phyloP scores from a whole-genome alignment of 768 basidiomycete genomes.

The Lentinula sp. region DNA sequence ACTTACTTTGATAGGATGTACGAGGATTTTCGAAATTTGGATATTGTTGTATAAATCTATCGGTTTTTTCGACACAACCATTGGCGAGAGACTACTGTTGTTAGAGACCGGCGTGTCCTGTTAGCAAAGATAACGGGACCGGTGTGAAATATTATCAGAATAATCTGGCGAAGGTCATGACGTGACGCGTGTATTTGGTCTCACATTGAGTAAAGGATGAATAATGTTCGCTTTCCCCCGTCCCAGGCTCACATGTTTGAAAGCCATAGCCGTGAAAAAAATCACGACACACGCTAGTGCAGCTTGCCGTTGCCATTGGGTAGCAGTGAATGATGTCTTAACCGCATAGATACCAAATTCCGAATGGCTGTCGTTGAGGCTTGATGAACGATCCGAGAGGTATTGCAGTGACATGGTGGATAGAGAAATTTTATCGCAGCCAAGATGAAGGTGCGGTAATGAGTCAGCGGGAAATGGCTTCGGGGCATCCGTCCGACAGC shows the following conservation, averaged over 20 bases:
- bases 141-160: not conserved
- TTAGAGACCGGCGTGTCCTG: not conserved
- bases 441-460: no score
- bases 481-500: no score
- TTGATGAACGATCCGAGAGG: not conserved
- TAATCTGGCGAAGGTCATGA: not conserved
- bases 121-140: not conserved
- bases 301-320: not conserved
- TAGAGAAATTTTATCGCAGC: no score
- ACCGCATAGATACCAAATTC: not conserved
- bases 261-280: not conserved
- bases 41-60: slow-evolving; percentile 17
- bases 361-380: not conserved
- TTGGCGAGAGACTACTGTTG: not conserved
- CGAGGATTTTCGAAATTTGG: slow-evolving; percentile 46
- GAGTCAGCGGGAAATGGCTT: no score
- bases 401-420: not conserved
- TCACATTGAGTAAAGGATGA: not conserved
- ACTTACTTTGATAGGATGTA: slow-evolving; percentile 65
- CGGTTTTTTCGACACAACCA: not conserved
- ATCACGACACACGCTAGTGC: not conserved
- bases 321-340: not conserved
- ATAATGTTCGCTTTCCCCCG: not conserved
- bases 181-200: not conserved
- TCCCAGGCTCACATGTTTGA: not conserved